Base-by-base conservation (phyloP, 2,329 filamentous ascomycete genomes). In the Lasiodiplodia theobromae region DNA sequence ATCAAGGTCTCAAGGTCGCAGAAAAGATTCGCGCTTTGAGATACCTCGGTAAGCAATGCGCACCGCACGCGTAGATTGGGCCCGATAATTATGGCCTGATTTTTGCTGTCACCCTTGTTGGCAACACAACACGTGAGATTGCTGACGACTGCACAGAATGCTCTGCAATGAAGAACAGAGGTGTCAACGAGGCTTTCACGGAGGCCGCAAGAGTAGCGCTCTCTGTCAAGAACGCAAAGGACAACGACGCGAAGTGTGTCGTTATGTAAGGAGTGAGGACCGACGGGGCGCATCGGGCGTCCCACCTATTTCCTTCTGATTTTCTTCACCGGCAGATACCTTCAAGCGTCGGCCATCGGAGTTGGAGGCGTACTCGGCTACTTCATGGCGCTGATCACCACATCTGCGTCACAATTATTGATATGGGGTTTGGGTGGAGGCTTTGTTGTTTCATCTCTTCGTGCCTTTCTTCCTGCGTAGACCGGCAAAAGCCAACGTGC, bases 121-220 rank as follows among this genome's bases (percentile, higher is more conserved):
- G 23, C 34, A 14, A 14, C 23, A 18, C 69, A 14, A 49, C 44
- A 52, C 25, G 60, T 52, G 28, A 52, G n/a, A 38, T 63, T 49
- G 70, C 71, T 64, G 53, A 66, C 65, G 52, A 12, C 60, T 47
- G 11, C n/a, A 56, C 75, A 91, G 96, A 99, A 86, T 99, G 96
- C 85, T 98, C 96, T 47, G 96, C 96, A 68, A 98, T 98, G 90
- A 91, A 94, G 82, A 99, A 99, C 82, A 89, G 96, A 63, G 96
- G 96, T 70, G 96, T 99, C 77, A 97, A 98, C 81, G 96, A 99
- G 82, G 96, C 96, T 53, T 99, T 99, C 77, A 98, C 96, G 51
- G 96, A 99, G 84, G 96, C 96, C 51, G 95, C 96, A 28, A 91
- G 96, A 76, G 96, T 99, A 44, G 96, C 96, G 16, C 85, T 99